Base-by-base conservation (phyloP, 495 filamentous ascomycete species). In the Penicillium lividum region DNA sequence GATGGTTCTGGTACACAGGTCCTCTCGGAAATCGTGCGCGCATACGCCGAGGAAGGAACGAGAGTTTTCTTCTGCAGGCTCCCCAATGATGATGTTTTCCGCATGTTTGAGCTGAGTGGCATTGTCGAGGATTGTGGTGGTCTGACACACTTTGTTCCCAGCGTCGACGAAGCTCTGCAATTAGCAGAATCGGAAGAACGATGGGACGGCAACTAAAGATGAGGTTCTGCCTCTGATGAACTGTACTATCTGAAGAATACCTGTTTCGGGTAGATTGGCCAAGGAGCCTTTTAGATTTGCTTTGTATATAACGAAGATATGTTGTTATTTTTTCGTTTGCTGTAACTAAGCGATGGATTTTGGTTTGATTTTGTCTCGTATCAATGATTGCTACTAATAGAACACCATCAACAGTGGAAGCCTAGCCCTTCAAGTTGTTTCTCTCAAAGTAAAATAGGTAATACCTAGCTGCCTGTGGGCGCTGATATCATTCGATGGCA, bases 1-100 rank as follows among this genome's bases (percentile, higher is more conserved):
- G 94, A 98, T 68, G 94, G 92, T 18, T 93, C 90, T 0, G 94
- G 93, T 1, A 89, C 91, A 0, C 94, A 98, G 72, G 93, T 98
- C 5, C 75, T 98, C 5, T 82, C 78, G 46, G 94, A 98, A 74
- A 97, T 98, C 60, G 90, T 98, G 38, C 75, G 86, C 16, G 79
- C 76, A 1, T 98, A 98, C 65, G 73, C 84, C 0, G 74, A 87
- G 22, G 76, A 84, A 7, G 90, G 87, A 0, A 89, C 91, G 1
- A 74, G 87, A 5, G 91, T 98, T 3, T 98, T 92, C 75, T 98
- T 98, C 74, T 92, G 88, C 59, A 79, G 93, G 9, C 81, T 91
- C 0, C 88, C 92, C 0, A 79, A 83, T 5, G 82, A 80, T 44
- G 70, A 80, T 13, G 87, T 98, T 0, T 93, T 87, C 76, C 71